Base-by-base conservation (phyloP, 2,329 filamentous ascomycete genomes). In the Penicillium janthinellum region DNA sequence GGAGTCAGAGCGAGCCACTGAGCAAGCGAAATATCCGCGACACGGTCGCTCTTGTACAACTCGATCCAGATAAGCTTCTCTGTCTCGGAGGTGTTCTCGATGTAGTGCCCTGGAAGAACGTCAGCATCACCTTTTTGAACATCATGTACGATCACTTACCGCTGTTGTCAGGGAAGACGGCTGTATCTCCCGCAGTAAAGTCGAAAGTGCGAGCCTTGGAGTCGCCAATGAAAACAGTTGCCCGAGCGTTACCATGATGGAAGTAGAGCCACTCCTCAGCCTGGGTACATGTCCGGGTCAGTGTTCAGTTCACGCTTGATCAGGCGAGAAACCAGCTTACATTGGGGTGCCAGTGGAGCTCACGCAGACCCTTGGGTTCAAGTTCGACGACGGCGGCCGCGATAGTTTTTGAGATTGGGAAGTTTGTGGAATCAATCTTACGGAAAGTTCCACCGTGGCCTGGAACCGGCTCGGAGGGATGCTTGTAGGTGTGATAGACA, bases 201-300 rank as follows among this genome's bases (percentile, higher is more conserved):
- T 90, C 86, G 68, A 90, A 89, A 0, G 87, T 90, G 5, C 87
- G 82, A 2, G 87, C 82, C 56, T 83, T 84, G 11, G 80, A 77
- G 66, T 80, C 83, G 6, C 86, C 88, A 50, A 86, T 84, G 70
- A 89, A 90, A 2, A 88, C 84, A 0, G 86, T 89, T 0, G 87
- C 87, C 28, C 84, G 82, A 0, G 78, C 88, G 2, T 79, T 74
- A 25, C 87, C 88, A 60, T 83, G 78, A 70, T 88, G 86, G 77
- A 90, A 90, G 74, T 89, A 90, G 2, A 90, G 74, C 88, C 88
- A 90, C 71, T 90, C 88, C 66, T 89, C 86, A 5, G 85, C 85
- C 84, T 87, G 11, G 14, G 14, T 7, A 41, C 10, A 6, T 11
- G n/a, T 35, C 11, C 50, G 15, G 20, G 35, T 54, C n/a, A n/a